Evolutionary conservation across 225 moss, liverwort and hornwort genomes (phyloP).

Genomic region (Bryoerythrophyllum caledonicum): DNA sequence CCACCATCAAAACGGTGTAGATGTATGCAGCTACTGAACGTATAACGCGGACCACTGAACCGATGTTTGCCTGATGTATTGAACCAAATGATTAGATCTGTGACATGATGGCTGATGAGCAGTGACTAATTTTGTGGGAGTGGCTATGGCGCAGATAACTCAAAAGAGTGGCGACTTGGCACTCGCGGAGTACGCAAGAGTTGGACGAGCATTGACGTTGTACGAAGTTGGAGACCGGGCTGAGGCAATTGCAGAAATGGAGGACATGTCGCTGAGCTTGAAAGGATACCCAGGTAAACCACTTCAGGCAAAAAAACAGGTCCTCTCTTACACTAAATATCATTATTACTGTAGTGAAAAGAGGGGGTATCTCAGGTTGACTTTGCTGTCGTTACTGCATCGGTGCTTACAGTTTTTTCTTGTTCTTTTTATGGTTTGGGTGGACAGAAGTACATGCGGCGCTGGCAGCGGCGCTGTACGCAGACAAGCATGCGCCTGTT

Average conservation of each 20-base stretch:
- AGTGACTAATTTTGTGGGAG: neutral
- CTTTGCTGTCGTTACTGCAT: neutral
- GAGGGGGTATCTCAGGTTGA: neutral
- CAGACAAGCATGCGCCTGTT: conserved; percentile 50
- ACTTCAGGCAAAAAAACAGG: too few relatives aligned
- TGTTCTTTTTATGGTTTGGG: neutral
- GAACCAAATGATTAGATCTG: neutral
- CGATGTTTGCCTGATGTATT: neutral
- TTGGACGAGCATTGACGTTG: conserved; percentile 51
- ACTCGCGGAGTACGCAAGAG: conserved; percentile 57
- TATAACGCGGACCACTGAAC: neutral
- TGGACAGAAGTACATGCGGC: conserved; percentile 57
- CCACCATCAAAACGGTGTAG: too few relatives aligned
- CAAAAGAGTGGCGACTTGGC: conserved; percentile 52
- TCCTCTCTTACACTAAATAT: too few relatives aligned
- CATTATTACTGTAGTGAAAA: too few relatives aligned
- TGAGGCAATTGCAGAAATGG: conserved; percentile 57
- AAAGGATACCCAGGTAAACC: conserved; percentile 55
- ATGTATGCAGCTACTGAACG: too few relatives aligned
- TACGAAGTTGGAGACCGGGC: conserved; percentile 57
- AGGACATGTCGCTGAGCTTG: conserved; percentile 52
- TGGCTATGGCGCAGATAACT: conserved; percentile 33
- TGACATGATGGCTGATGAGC: conserved; percentile 11
- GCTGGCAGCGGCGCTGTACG: conserved; percentile 51
- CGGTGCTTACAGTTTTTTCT: neutral